Evolutionary conservation across 768 basidiomycete genomes (phyloP).

Genomic region (Mrakia gelida): DNA sequence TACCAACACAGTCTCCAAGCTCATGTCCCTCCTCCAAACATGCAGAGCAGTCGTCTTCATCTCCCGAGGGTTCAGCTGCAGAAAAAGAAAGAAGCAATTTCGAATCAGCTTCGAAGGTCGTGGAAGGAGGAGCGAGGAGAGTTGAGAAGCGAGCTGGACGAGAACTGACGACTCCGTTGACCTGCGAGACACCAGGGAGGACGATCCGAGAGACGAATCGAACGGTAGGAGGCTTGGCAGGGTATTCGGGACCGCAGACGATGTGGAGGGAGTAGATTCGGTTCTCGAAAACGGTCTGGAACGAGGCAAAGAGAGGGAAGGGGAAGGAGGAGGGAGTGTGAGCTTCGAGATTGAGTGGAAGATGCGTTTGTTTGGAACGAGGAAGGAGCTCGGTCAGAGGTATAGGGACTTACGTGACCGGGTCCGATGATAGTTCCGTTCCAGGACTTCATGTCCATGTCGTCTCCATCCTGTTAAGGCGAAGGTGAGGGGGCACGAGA

Average conservation of each 20-base stretch:
- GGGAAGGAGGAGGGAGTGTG: neutral
- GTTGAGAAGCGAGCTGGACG: neutral
- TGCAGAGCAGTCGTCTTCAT: slow-evolving; percentile 59
- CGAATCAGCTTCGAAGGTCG: slow-evolving; percentile 3
- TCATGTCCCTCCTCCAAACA: slow-evolving; percentile 68
- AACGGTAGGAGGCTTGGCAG: slow-evolving; percentile 44
- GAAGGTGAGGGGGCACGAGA: neutral
- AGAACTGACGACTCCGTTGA: slow-evolving; percentile 56
- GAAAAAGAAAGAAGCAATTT: neutral
- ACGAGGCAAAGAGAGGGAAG: neutral
- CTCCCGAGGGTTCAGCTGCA: slow-evolving; percentile 65
- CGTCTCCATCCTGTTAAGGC: slow-evolving; percentile 64
- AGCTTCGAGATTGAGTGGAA: neutral
- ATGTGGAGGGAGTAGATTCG: slow-evolving; percentile 95
- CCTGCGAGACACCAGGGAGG: slow-evolving; percentile 78
- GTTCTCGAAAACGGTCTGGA: slow-evolving; percentile 94
- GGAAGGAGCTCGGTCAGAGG: neutral
- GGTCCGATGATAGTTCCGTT: slow-evolving; percentile 99
- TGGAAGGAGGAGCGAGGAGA: neutral
- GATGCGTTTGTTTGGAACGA: neutral
- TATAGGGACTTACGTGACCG: slow-evolving; percentile 67
- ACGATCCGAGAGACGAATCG: slow-evolving; percentile 87
- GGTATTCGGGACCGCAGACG: slow-evolving; percentile 55
- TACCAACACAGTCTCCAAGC: slow-evolving; percentile 84
- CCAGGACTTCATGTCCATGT: slow-evolving; percentile 97